Base-by-base conservation (phyloP, 2,329 filamentous ascomycete species). In the Colletotrichum liriopes region DNA sequence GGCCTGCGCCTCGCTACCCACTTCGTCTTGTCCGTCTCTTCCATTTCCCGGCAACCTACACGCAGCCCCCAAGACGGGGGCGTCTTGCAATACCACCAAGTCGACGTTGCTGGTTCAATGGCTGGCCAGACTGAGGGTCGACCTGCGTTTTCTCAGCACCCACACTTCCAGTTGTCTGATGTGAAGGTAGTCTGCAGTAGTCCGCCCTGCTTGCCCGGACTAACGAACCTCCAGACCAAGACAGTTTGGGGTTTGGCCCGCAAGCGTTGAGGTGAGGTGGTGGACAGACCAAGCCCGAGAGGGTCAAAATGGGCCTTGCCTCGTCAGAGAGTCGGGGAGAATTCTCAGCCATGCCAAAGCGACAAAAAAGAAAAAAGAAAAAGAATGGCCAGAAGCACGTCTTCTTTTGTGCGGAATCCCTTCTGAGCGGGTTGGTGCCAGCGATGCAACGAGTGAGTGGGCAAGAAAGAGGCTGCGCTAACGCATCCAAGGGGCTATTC, bases 111-210 rank as follows among this genome's bases (percentile, higher is more conserved):
- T 41, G 62, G 43, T 26, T 49, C 62, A 52, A 35, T 52, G 23
- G 14, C 37, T 47, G 52, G 26, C 18, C 51, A 39, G 37, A 55
- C 54, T 8, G 23, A 41, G 23, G 29, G 55, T 23, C 39, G 37
- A 41, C n/a, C 47, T 52, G 51, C 58, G 69, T 71, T 68, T 63
- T 58, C 68, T 68, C 58, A 37, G 52, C 68, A 63, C 39, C 64
- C 56, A 67, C 29, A 29, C 32, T 26, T 39, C 35, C 23, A 39
- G 29, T 62, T 61, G 56, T 47, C 67, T 66, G 14, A 59, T 51
- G 52, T 37, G n/a, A 47, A 20, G 9, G 43, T 62, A 23, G 41
- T 41, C n/a, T 67, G 63, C 47, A 60, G 68, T 41, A 63, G 58
- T 39, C 26, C 51, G 65, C 58, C 56, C 58, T 62, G 64, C 41